Conservation (phyloP, 257 asterid genomes). For the Rubia yunnanensis region DNA sequence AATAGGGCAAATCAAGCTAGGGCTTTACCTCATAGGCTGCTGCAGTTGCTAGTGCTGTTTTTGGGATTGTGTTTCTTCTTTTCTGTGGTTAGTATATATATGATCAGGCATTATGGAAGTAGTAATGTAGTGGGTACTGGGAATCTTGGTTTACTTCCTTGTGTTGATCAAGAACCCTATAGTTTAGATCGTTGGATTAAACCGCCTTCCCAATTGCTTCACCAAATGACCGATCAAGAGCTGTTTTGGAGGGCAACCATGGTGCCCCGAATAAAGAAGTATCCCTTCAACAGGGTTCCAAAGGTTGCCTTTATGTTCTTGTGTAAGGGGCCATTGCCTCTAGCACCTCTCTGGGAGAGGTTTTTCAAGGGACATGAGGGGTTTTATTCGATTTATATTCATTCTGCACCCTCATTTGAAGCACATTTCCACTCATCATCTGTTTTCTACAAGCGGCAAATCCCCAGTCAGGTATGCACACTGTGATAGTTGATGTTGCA, state of each 20-base stretch:
- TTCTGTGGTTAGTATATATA: conserved; percentile 33
- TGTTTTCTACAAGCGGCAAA: conserved; percentile 34
- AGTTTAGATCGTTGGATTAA: conserved; percentile 32
- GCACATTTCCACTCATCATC: conserved; percentile 29
- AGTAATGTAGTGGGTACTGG: conserved; percentile 16
- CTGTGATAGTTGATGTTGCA: not conserved
- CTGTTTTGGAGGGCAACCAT: conserved; percentile 44
- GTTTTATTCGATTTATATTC: conserved; percentile 32
- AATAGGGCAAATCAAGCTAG: conserved; percentile 27
- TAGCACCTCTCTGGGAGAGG: conserved; percentile 47
- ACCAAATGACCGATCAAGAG: conserved; percentile 37
- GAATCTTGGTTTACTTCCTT: conserved; percentile 27
- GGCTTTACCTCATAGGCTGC: conserved; percentile 36
- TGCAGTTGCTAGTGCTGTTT: conserved; percentile 28
- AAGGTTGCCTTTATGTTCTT: conserved; percentile 49
- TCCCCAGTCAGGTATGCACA: conserved; percentile 44
- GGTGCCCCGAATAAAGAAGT: conserved; percentile 30
- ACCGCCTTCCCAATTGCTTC: conserved; percentile 37
- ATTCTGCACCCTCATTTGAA: conserved; percentile 35
- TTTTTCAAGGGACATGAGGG: conserved; percentile 35
- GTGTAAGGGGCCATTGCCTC: conserved; percentile 50
- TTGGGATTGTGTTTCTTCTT: conserved; percentile 30
- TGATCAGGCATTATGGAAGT: conserved; percentile 30
- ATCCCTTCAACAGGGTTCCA: conserved; percentile 40
- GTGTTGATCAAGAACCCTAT: conserved; percentile 19